Evolutionary conservation across 2,329 filamentous ascomycete genomes (phyloP).

Genomic region (Alternaria gaisen): DNA sequence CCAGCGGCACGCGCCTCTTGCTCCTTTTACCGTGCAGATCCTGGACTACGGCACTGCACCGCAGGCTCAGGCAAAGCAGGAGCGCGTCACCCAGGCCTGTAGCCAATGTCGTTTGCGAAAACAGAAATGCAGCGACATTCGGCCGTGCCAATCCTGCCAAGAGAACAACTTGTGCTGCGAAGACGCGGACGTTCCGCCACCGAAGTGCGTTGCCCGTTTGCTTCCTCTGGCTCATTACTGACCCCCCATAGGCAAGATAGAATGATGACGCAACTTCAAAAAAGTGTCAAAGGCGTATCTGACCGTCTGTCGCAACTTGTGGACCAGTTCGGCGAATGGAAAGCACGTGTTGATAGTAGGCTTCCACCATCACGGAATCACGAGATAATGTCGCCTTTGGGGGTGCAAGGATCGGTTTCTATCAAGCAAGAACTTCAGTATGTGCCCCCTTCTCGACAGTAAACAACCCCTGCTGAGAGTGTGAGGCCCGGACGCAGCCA

Average conservation of each 20-base stretch:
- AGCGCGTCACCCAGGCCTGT: constrained; percentile 71
- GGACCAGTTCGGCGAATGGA: constrained; percentile 45
- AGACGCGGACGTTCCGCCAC: constrained; percentile 89
- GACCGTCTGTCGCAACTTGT: constrained; percentile 43
- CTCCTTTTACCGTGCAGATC: constrained; percentile 32
- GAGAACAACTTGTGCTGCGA: constrained; percentile 86
- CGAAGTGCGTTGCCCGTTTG: constrained; percentile 70
- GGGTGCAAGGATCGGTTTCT: constrained; percentile 37
- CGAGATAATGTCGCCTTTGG: constrained; percentile 32
- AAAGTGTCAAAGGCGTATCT: constrained; percentile 52
- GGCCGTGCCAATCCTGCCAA: constrained; percentile 69
- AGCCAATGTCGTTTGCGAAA: constrained; percentile 53
- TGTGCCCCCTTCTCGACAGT: constrained; percentile 33
- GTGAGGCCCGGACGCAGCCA: constrained; percentile 39
- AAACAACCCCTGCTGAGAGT: constrained; percentile 47
- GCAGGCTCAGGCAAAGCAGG: constrained; percentile 47
- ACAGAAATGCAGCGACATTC: constrained; percentile 53
- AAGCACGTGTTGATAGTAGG: constrained; percentile 43
- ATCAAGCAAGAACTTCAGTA: constrained; percentile 43
- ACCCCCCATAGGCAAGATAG: constrained; percentile 54
- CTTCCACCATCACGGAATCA: constrained; percentile 27
- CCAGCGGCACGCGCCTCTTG: constrained; percentile 45
- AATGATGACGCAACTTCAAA: constrained; percentile 60
- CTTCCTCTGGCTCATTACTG: constrained; percentile 16
- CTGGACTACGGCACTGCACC: constrained; percentile 39